These are phyloP conservation scores for Ganoderma lucidum DNA, from an alignment of 1,284 basidiomycete species.

Conservation along the genomic window DNA sequence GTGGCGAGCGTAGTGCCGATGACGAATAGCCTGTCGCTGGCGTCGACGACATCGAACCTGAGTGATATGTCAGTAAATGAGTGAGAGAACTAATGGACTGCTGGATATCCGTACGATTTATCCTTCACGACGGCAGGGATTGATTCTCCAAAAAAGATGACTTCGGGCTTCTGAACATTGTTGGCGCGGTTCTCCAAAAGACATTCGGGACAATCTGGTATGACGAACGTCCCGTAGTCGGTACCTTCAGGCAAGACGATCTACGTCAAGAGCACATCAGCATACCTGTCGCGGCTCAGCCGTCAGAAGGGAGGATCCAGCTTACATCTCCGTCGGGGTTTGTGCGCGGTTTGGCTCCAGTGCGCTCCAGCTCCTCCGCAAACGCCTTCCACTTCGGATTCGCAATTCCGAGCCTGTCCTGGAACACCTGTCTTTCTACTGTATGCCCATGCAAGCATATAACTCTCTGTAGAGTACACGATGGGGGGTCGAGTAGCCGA, in stretches of 20 bases:
- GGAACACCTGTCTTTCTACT: constrained; percentile 75
- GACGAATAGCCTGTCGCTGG: constrained; percentile 74
- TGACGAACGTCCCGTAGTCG: constrained; percentile 78
- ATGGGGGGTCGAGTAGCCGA: too few relatives aligned
- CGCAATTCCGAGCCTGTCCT: constrained; percentile 70
- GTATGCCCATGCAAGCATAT: constrained; percentile 78
- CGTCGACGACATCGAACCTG: constrained; percentile 70
- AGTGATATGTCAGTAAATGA: too few relatives aligned
- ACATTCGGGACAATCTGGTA: constrained; percentile 80
- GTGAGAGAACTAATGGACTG: neutral
- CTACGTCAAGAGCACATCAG: constrained; percentile 45
- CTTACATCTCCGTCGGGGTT: constrained; percentile 93
- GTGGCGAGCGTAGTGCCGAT: constrained; percentile 92
- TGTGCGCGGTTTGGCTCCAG: constrained; percentile 72
- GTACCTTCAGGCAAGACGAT: constrained; percentile 79
- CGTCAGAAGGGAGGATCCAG: constrained; percentile 17
- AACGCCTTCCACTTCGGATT: constrained; percentile 87
- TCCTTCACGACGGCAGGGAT: constrained; percentile 70
- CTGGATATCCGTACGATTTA: constrained; percentile 66
- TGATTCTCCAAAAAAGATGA: constrained; percentile 92
- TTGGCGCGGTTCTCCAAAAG: constrained; percentile 59
- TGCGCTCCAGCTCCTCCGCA: constrained; percentile 70
- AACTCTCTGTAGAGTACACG: constrained; percentile 54
- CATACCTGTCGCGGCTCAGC: neutral
- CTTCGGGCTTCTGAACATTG: constrained; percentile 78